Evolutionary conservation across 768 basidiomycete species (phyloP).

Genomic region (Pleurotus sapidus): DNA sequence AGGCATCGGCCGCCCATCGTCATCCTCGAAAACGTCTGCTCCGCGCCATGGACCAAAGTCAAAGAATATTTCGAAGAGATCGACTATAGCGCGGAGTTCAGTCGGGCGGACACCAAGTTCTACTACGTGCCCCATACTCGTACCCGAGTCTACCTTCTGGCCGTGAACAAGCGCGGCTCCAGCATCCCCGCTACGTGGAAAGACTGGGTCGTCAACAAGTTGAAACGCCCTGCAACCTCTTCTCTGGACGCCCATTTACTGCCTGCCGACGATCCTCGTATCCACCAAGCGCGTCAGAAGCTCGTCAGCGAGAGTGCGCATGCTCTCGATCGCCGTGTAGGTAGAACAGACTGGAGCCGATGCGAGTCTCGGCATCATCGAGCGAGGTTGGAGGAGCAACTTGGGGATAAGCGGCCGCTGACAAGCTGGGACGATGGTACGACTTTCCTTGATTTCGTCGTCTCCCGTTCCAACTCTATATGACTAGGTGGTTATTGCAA

Average conservation of each 20-base stretch:
- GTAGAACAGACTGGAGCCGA: constrained; percentile 85
- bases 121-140: constrained; percentile 96
- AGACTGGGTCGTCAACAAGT: constrained; percentile 49
- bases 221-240: constrained; percentile 83
- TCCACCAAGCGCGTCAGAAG: constrained; percentile 84
- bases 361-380: constrained; percentile 92
- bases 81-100: constrained; percentile 69
- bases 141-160: constrained; percentile 84
- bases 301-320: constrained; percentile 69
- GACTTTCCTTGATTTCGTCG: constrained; percentile 12
- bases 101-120: constrained; percentile 79
- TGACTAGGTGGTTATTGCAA: constrained; percentile 74
- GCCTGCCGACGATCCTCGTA: constrained; percentile 86
- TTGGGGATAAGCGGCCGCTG: constrained; percentile 82
- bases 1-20: constrained; percentile 89
- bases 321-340: constrained; percentile 62
- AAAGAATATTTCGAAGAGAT: constrained; percentile 69
- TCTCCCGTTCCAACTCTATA: neutral
- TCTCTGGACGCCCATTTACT: constrained; percentile 92
- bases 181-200: constrained; percentile 70
- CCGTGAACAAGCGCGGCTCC: constrained; percentile 63
- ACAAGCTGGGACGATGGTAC: constrained; percentile 92
- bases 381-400: constrained; percentile 76
- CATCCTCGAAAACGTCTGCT: constrained; percentile 91
- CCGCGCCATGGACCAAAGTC: constrained; percentile 85